Conservation (phyloP, 495 filamentous ascomycete species). For the Bathelium albidoporum region DNA sequence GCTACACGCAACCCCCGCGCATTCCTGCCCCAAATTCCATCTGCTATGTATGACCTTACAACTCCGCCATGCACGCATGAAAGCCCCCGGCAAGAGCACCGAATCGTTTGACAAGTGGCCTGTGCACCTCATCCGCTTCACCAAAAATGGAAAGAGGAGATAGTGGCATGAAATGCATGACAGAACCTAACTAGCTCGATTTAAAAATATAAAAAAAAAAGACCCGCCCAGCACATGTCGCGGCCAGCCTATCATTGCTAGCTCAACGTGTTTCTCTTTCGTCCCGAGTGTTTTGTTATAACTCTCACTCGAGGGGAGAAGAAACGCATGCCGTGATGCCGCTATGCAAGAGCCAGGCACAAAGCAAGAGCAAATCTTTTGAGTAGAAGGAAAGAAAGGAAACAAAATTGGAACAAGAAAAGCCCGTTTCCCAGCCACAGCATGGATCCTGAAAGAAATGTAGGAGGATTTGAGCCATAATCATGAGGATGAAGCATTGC, state of each 20-base stretch:
- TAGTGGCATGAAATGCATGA: not conserved
- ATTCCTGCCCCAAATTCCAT: not conserved
- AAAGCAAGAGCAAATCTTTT: not conserved
- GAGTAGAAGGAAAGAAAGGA: not conserved
- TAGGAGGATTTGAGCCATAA: not conserved
- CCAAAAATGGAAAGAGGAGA: not conserved
- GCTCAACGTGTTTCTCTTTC: not conserved
- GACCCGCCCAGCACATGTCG: not conserved
- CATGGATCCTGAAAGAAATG: not conserved
- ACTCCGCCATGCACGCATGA: not conserved
- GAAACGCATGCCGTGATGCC: not conserved
- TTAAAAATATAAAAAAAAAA: not conserved
- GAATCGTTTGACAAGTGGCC: not conserved
- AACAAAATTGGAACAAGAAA: not conserved
- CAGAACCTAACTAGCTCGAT: not conserved
- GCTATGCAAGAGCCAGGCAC: not conserved
- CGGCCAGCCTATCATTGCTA: not conserved
- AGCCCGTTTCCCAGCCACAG: not conserved
- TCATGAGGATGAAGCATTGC: not conserved
- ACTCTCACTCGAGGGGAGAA: not conserved
- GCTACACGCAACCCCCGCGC: not conserved
- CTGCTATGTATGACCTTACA: not conserved
- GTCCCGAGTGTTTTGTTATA: not conserved
- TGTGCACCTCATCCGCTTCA: not conserved
- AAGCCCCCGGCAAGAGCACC: not conserved